Percentiles rank a stretch among this genome's conserved stretches.
phyloP scores from a whole-genome alignment of 2,329 filamentous ascomycete genomes.

The Aschersonia sp. region DNA sequence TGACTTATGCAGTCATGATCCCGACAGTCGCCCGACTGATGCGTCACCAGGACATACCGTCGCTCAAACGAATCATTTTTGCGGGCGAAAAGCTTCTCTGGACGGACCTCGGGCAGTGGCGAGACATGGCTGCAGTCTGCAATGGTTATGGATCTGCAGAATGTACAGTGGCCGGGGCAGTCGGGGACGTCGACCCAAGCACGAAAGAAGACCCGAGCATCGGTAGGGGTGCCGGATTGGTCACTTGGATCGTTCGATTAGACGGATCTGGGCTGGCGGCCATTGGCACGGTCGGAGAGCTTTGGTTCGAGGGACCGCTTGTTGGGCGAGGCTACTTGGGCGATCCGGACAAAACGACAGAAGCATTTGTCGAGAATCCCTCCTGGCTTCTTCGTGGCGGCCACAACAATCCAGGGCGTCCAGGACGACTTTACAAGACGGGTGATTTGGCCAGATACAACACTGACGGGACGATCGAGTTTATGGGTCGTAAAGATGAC shows the following conservation, averaged over 20 bases:
- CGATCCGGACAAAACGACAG: constrained; percentile 27
- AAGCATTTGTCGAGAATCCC: constrained; percentile 25
- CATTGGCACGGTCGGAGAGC: constrained; percentile 18
- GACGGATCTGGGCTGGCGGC: constrained; percentile 9
- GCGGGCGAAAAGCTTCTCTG: neutral
- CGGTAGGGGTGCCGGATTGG: constrained; percentile 1
- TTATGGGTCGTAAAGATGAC: constrained; percentile 34
- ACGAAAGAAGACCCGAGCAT: neutral
- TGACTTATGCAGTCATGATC: constrained; percentile 30
- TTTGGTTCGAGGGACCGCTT: constrained; percentile 25
- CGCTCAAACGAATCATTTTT: neutral
- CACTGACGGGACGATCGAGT: constrained; percentile 18
- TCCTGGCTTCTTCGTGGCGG: constrained; percentile 9
- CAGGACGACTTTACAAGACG: constrained; percentile 24
- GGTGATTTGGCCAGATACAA: constrained; percentile 30
- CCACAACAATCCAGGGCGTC: neutral
- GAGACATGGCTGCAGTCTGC: neutral
- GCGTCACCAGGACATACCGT: neutral
- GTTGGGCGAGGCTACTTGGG: constrained; percentile 35
- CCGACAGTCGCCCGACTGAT: constrained; percentile 10
- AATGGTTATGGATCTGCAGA: constrained; percentile 4
- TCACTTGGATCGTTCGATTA: constrained; percentile 2
- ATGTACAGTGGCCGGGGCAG: constrained; percentile 2
- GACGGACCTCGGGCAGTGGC: neutral
- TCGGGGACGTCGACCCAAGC: neutral